phyloP scores from a whole-genome alignment of 2,329 filamentous ascomycete species.

The Ophiostoma sp. region DNA sequence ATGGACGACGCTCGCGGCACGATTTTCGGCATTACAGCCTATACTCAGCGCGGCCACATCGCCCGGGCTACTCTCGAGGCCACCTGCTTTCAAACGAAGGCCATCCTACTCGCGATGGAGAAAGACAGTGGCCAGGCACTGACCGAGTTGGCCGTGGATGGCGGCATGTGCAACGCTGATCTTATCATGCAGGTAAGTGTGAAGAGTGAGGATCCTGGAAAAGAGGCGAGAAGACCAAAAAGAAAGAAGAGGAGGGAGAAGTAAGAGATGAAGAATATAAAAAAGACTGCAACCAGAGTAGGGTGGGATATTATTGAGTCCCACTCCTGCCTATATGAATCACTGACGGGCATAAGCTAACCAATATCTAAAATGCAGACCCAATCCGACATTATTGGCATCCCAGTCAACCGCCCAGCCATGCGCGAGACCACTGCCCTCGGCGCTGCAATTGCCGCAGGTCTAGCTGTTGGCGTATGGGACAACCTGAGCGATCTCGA shows the following conservation, averaged over 20 bases:
- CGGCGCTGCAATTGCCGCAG: conserved; percentile 82
- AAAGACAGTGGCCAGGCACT: conserved; percentile 73
- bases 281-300: no score
- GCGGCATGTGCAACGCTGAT: conserved; percentile 82
- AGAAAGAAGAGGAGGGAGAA: not conserved
- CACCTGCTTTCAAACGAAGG: conserved; percentile 87
- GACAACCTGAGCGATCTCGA: conserved; percentile 66
- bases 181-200: conserved; percentile 62
- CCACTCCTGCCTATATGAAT: no score
- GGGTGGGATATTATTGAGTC: no score
- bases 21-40: conserved; percentile 78
- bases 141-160: conserved; percentile 72
- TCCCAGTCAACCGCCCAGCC: conserved; percentile 73
- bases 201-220: not conserved
- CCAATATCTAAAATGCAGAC: conserved; percentile 43
- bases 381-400: conserved; percentile 77
- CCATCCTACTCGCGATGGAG: conserved; percentile 87
- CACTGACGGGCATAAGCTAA: not conserved
- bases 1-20: conserved; percentile 89
- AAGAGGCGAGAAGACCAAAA: not conserved
- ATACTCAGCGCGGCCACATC: conserved; percentile 80
- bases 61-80: conserved; percentile 85
- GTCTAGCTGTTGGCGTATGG: conserved; percentile 77
- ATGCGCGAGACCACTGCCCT: conserved; percentile 91
- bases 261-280: no score